These are phyloP conservation scores for Cercospora sesami DNA, from an alignment of 2,329 filamentous ascomycete genomes.

Conservation along the genomic window DNA sequence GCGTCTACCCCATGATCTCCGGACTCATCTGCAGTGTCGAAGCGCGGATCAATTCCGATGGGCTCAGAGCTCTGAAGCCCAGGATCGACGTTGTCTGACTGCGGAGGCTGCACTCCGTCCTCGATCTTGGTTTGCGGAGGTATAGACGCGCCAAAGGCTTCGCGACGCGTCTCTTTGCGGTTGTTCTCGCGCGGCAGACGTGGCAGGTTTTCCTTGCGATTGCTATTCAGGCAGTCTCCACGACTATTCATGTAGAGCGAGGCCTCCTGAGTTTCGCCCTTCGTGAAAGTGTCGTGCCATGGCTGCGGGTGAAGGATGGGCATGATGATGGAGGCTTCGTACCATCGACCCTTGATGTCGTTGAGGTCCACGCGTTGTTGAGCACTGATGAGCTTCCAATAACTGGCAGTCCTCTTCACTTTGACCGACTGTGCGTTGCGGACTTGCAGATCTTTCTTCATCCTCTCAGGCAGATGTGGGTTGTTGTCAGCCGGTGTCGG, in stretches of 20 bases:
- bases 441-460: slow-evolving; percentile 54
- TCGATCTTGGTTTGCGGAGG: slow-evolving; percentile 42
- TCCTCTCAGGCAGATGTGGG: slow-evolving; percentile 51
- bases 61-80: slow-evolving; percentile 15
- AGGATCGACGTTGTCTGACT: slow-evolving; percentile 23
- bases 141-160: slow-evolving; percentile 47
- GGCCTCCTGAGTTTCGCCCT: slow-evolving; percentile 40
- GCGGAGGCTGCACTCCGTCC: slow-evolving; percentile 44
- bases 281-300: slow-evolving; percentile 30
- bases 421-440: slow-evolving; percentile 49
- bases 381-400: slow-evolving; percentile 46
- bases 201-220: slow-evolving; percentile 33
- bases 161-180: slow-evolving; percentile 38
- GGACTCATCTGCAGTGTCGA: slow-evolving; percentile 34
- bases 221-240: slow-evolving; percentile 39
- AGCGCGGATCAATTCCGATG: slow-evolving; percentile 37
- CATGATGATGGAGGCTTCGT: slow-evolving; percentile 56
- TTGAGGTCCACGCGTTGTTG: slow-evolving; percentile 44
- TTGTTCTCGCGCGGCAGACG: slow-evolving; percentile 35
- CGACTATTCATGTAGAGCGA: slow-evolving; percentile 40
- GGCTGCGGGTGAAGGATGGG: slow-evolving; percentile 40
- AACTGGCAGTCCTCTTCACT: slow-evolving; percentile 38
- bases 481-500: slow-evolving; percentile 42
- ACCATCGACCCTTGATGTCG: slow-evolving; percentile 62
- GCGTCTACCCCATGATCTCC: background rate